Percentiles rank a stretch among this genome's conserved stretches.
phyloP scores from a whole-genome alignment of 768 basidiomycete species.

The Cystofilobasidium capitatum region DNA sequence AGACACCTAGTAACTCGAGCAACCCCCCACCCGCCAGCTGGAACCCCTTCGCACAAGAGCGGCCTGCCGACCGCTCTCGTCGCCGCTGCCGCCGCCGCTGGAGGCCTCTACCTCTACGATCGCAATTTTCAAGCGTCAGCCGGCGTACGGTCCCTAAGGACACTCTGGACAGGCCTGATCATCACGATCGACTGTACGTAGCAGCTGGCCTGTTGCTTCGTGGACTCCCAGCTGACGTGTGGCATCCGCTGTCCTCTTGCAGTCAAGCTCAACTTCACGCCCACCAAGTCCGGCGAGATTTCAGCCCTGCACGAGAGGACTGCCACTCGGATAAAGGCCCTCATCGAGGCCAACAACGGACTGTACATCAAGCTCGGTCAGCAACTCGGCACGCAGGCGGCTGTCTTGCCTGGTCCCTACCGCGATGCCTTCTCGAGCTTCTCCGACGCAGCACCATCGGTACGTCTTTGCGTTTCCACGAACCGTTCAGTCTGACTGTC shows the following conservation, averaged over 20 bases:
- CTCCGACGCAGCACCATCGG: constrained; percentile 80
- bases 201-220: background rate
- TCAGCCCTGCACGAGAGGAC: constrained; percentile 76
- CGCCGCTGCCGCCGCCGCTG: background rate
- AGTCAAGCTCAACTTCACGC: constrained; percentile 81
- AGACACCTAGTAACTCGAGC: background rate
- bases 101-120: constrained; percentile 22
- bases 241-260: constrained; percentile 53
- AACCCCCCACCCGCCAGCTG: background rate
- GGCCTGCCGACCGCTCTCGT: background rate
- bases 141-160: constrained; percentile 16
- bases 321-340: constrained; percentile 60
- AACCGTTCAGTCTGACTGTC: constrained; percentile 52
- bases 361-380: constrained; percentile 72
- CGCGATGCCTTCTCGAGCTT: constrained; percentile 70
- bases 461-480: constrained; percentile 68
- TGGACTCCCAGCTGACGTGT: background rate
- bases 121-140: constrained; percentile 26
- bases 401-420: constrained; percentile 69
- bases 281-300: constrained; percentile 55
- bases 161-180: constrained; percentile 18
- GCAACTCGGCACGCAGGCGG: constrained; percentile 68
- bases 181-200: constrained; percentile 22
- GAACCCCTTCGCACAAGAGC: background rate
- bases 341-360: constrained; percentile 58